Conservation (phyloP, 192 early-diverging fungal genomes). For the Entomortierella beljakovae region DNA sequence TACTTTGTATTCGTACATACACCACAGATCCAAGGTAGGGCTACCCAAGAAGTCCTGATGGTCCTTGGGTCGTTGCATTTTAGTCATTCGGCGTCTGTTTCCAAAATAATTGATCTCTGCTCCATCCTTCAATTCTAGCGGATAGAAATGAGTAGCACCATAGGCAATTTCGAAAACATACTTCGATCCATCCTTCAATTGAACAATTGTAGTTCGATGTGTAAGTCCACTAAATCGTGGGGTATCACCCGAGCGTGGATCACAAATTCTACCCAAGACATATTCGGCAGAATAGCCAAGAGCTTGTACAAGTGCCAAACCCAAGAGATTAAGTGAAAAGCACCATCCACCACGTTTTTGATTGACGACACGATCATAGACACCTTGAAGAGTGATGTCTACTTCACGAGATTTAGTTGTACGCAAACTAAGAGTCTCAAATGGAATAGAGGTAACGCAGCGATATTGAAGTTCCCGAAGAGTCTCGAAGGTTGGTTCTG, state of each 20-base stretch:
- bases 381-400: slow-evolving; percentile 22
- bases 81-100: slow-evolving; percentile 9
- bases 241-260: slow-evolving; percentile 11
- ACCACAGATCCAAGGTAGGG: slow-evolving; percentile 11
- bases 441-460: slow-evolving; percentile 28
- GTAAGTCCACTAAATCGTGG: slow-evolving; percentile 1
- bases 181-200: slow-evolving; percentile 19
- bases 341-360: slow-evolving; percentile 38
- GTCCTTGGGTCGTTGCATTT: background rate
- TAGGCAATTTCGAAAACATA: slow-evolving; percentile 37
- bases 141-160: slow-evolving; percentile 7
- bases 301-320: slow-evolving; percentile 5
- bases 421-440: slow-evolving; percentile 25
- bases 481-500: slow-evolving; percentile 19
- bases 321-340: slow-evolving; percentile 28
- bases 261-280: slow-evolving; percentile 23
- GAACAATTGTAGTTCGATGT: slow-evolving; percentile 27
- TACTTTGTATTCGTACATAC: slow-evolving; percentile 13
- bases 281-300: slow-evolving; percentile 17
- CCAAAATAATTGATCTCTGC: slow-evolving; percentile 17
- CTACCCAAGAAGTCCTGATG: slow-evolving; percentile 13
- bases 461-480: slow-evolving; percentile 27
- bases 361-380: slow-evolving; percentile 26
- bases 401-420: slow-evolving; percentile 13
- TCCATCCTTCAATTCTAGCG: slow-evolving; percentile 20